Percentiles rank a stretch among this genome's conserved stretches.
Evolutionary conservation across 1,284 basidiomycete genomes (phyloP).

Genomic region (Ustilago tritici): DNA sequence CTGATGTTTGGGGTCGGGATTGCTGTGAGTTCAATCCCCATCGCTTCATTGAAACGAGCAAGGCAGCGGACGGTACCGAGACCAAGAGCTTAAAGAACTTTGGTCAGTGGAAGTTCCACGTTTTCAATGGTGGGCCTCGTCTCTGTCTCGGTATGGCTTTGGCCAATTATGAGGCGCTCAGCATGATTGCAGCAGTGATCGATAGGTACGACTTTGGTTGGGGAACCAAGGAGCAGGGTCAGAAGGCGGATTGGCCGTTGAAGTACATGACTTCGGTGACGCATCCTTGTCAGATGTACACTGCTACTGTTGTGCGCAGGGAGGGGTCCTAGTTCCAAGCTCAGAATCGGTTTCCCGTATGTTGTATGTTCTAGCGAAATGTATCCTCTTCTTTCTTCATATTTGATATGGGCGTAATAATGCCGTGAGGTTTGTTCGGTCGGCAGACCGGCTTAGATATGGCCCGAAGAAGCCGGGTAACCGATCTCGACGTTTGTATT

Average conservation of each 20-base stretch:
- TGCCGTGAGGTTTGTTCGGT: background rate
- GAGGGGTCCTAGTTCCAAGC: slow-evolving; percentile 5
- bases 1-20: slow-evolving; percentile 59
- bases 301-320: slow-evolving; percentile 43
- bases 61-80: slow-evolving; percentile 29
- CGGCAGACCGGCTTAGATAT: background rate
- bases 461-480: background rate
- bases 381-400: background rate
- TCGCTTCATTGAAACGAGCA: slow-evolving; percentile 52
- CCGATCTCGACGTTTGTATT: no score
- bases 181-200: slow-evolving; percentile 37
- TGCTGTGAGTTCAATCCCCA: slow-evolving; percentile 54
- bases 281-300: slow-evolving; percentile 55
- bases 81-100: slow-evolving; percentile 35
- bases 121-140: slow-evolving; percentile 60
- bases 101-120: slow-evolving; percentile 61
- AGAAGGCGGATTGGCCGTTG: slow-evolving; percentile 54
- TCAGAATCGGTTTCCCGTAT: background rate
- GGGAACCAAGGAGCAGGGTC: slow-evolving; percentile 54
- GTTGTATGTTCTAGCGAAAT: background rate
- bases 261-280: slow-evolving; percentile 53
- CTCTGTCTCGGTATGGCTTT: slow-evolving; percentile 63
- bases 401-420: background rate
- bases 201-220: slow-evolving; percentile 53
- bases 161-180: slow-evolving; percentile 57